phyloP scores from a whole-genome alignment of 2,329 filamentous ascomycete genomes.

The Chrysosporium queenslandicum region DNA sequence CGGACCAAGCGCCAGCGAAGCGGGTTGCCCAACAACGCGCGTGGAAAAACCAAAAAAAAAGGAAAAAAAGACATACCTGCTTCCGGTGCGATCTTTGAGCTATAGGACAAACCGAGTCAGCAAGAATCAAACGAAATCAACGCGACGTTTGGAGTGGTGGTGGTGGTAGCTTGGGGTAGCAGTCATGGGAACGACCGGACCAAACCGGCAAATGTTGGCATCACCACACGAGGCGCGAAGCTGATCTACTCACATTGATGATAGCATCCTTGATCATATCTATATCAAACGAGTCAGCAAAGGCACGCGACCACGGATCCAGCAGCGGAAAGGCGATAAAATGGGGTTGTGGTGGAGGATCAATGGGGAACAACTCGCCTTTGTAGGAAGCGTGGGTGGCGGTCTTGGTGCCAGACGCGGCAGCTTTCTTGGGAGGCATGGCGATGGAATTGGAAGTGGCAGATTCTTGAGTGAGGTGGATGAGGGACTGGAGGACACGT shows the following conservation, averaged over 20 bases:
- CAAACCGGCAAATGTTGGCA: not conserved
- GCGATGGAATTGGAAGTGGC: slow-evolving; percentile 22
- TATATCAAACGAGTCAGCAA: slow-evolving; percentile 45
- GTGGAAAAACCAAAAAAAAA: slow-evolving; percentile 16
- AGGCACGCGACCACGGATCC: slow-evolving; percentile 42
- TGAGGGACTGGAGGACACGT: slow-evolving; percentile 16
- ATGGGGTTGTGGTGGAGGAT: slow-evolving; percentile 38
- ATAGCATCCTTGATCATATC: slow-evolving; percentile 67
- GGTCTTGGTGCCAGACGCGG: slow-evolving; percentile 37
- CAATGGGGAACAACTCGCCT: slow-evolving; percentile 43
- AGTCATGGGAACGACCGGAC: slow-evolving; percentile 7
- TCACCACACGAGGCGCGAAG: slow-evolving; percentile 33
- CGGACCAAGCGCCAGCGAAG: slow-evolving; percentile 1
- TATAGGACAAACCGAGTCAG: slow-evolving; percentile 45
- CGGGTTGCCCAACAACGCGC: slow-evolving; percentile 4
- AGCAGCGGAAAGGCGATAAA: slow-evolving; percentile 32
- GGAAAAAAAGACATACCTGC: slow-evolving; percentile 47
- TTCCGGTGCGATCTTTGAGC: slow-evolving; percentile 62
- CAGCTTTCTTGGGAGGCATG: slow-evolving; percentile 58
- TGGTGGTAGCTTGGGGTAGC: slow-evolving; percentile 6
- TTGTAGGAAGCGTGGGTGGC: slow-evolving; percentile 55
- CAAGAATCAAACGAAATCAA: slow-evolving; percentile 23
- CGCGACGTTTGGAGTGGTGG: slow-evolving; percentile 17
- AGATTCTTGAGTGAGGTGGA: slow-evolving; percentile 4
- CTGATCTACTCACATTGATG: slow-evolving; percentile 54